These are phyloP conservation scores for Wickerhamomyces strasburgensis DNA, from an alignment of 805 yeast species.

Conservation along the genomic window DNA sequence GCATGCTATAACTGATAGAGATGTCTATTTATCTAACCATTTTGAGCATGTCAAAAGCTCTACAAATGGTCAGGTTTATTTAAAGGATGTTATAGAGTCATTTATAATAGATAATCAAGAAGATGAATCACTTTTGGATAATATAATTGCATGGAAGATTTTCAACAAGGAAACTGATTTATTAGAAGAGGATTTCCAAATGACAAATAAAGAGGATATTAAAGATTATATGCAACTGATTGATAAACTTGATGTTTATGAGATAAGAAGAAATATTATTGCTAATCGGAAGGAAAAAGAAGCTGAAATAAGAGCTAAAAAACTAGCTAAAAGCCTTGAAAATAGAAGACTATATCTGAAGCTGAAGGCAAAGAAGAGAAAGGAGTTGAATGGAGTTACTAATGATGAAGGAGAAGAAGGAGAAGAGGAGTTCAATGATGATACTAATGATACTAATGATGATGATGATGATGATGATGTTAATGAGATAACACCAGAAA, in stretches of 20 bases:
- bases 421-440: too few species aligned
- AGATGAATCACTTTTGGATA: slow-evolving; percentile 9
- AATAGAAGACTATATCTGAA: too few species aligned
- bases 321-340: too few species aligned
- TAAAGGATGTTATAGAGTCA: neutral
- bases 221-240: slow-evolving; percentile 2
- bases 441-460: neutral
- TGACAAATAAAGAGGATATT: neutral
- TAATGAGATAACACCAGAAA: slow-evolving; percentile 10
- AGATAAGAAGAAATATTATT: neutral
- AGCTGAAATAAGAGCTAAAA: too few species aligned
- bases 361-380: too few species aligned
- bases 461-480: slow-evolving; percentile 1
- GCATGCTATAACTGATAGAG: too few species aligned
- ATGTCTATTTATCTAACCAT: too few species aligned
- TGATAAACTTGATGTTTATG: neutral
- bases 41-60: too few species aligned
- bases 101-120: slow-evolving; percentile 9
- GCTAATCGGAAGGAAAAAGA: too few species aligned
- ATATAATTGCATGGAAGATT: slow-evolving; percentile 11
- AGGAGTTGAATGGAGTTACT: too few species aligned
- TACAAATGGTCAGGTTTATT: too few species aligned
- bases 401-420: too few species aligned
- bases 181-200: neutral
- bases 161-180: slow-evolving; percentile 9